Base-by-base conservation (phyloP, 129 eudicot species). In the Heracleum sosnowskyi region DNA sequence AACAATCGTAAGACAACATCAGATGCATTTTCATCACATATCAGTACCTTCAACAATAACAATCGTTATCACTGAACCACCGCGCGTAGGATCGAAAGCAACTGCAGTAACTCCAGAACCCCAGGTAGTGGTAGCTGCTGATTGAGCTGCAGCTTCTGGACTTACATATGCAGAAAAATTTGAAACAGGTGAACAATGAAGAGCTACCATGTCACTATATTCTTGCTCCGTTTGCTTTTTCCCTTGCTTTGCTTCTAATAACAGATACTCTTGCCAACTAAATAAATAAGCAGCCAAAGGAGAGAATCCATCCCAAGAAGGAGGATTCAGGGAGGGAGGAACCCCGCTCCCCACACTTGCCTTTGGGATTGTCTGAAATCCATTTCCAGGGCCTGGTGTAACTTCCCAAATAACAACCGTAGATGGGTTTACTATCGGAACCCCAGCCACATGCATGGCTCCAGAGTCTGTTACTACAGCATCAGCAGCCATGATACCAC, bases 401-500 rank as follows among this genome's bases (percentile, higher is more conserved):
- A 95, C 99, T 81, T 95, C 99, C 99, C 97, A 95, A 57, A 95
- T 97, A 37, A 95, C 99, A 81, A 95, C 97, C 33, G 99, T 95
- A n/a, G 99, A 95, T 31, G 99, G 99, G 77, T 95, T 95, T 44
- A 95, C 97, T 63, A 91, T 95, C n/a, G 99, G 99, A 81, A 95
- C 97, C 31, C 99, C 99, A 16, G 99, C 99, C 53, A 95, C 99
- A 81, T 95, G 99, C 86, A 95, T 76, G 73, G 99, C 97, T 75
- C 99, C 99, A 49, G 96, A 84, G 63, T 95, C 99, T 66, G 99
- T 95, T 42, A 95, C 86, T 18, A 95, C 92, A 79, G 97, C 99
- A 90, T 95, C 99, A 80, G 99, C 99, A 29, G 99, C 99, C 99
- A 95, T 95, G 63, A 95, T 95, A 46, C 99, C 99, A 60, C 97